phyloP scores from a whole-genome alignment of 108 stramenopile species.

The Cyclostephanos invisitatus region DNA sequence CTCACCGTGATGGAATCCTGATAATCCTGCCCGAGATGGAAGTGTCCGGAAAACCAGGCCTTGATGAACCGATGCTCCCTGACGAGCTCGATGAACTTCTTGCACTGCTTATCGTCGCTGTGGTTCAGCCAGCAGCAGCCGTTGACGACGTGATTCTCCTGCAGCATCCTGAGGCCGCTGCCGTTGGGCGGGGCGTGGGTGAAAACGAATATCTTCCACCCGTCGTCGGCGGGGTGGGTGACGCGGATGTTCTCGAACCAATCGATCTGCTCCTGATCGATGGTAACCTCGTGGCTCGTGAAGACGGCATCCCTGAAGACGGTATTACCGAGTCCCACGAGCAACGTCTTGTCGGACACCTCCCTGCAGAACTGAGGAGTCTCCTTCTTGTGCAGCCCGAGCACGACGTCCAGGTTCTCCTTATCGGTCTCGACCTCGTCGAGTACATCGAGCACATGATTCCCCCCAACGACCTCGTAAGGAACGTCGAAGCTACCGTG shows the following conservation, averaged over 20 bases:
- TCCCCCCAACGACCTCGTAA: constrained; percentile 56
- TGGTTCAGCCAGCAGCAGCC: constrained; percentile 91
- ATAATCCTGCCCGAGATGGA: constrained; percentile 87
- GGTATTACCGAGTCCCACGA: constrained; percentile 82
- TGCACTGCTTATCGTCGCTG: too few relatives aligned
- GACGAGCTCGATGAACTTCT: constrained; percentile 87
- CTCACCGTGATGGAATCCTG: constrained; percentile 43
- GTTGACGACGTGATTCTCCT: constrained; percentile 85
- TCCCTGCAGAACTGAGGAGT: constrained; percentile 83
- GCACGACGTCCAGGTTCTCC: constrained; percentile 62
- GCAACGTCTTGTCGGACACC: constrained; percentile 87
- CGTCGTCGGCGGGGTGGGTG: constrained; percentile 81
- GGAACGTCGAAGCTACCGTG: constrained; percentile 54
- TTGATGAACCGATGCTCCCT: constrained; percentile 82
- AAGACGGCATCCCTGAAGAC: constrained; percentile 87
- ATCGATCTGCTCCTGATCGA: constrained; percentile 84
- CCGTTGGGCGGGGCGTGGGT: constrained; percentile 94
- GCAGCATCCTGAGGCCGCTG: constrained; percentile 86
- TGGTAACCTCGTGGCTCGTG: constrained; percentile 90
- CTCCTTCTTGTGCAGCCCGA: constrained; percentile 63
- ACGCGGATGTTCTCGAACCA: constrained; percentile 86
- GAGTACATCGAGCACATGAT: constrained; percentile 92
- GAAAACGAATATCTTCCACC: constrained; percentile 95
- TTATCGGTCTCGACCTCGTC: constrained; percentile 92
- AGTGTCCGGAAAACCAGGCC: constrained; percentile 94